Percentiles rank a stretch among this genome's conserved stretches.
These are phyloP conservation scores for Monosporascus sp. DNA, from an alignment of 2,329 filamentous ascomycete genomes.

Conservation along the genomic window DNA sequence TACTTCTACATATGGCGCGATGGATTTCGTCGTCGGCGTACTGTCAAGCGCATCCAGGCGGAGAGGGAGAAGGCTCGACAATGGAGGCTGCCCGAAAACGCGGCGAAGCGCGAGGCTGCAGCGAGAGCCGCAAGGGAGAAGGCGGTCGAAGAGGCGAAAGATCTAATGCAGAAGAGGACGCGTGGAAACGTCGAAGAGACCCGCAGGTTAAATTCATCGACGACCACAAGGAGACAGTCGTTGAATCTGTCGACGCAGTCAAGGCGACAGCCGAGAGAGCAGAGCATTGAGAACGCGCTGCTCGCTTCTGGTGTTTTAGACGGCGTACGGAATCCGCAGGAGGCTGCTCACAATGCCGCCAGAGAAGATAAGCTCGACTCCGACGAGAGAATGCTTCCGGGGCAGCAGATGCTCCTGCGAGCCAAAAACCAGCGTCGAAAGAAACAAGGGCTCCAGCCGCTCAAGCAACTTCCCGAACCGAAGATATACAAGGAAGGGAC, in stretches of 20 bases:
- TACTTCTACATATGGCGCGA: slow-evolving; percentile 54
- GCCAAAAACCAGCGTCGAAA: slow-evolving; percentile 24
- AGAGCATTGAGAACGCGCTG: slow-evolving; percentile 23
- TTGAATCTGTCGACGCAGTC: slow-evolving; percentile 13
- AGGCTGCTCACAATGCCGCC: slow-evolving; percentile 19
- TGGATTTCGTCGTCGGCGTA: slow-evolving; percentile 41
- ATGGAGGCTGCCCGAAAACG: slow-evolving; percentile 32
- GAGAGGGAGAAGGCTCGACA: slow-evolving; percentile 46
- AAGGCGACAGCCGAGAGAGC: slow-evolving; percentile 5
- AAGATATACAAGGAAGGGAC: slow-evolving; percentile 21
- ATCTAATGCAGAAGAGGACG: slow-evolving; percentile 17
- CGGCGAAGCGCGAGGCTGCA: slow-evolving; percentile 20
- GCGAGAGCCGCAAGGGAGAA: slow-evolving; percentile 14
- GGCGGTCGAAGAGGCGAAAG: slow-evolving; percentile 15
- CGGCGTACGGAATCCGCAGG: slow-evolving; percentile 20
- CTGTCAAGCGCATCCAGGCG: slow-evolving; percentile 44
- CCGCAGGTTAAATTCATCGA: slow-evolving; percentile 15
- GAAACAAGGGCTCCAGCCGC: slow-evolving; percentile 19
- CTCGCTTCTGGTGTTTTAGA: slow-evolving; percentile 23
- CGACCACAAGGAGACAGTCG: slow-evolving; percentile 5
- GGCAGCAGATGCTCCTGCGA: slow-evolving; percentile 17
- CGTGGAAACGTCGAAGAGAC: slow-evolving; percentile 12
- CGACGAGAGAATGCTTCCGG: slow-evolving; percentile 7
- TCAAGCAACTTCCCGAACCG: slow-evolving; percentile 20
- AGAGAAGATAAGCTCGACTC: slow-evolving; percentile 11